Percentiles rank a stretch among this genome's conserved stretches.
Evolutionary conservation across 352 stramenopile genomes (phyloP).

Genomic region (Pythium oligandrum): DNA sequence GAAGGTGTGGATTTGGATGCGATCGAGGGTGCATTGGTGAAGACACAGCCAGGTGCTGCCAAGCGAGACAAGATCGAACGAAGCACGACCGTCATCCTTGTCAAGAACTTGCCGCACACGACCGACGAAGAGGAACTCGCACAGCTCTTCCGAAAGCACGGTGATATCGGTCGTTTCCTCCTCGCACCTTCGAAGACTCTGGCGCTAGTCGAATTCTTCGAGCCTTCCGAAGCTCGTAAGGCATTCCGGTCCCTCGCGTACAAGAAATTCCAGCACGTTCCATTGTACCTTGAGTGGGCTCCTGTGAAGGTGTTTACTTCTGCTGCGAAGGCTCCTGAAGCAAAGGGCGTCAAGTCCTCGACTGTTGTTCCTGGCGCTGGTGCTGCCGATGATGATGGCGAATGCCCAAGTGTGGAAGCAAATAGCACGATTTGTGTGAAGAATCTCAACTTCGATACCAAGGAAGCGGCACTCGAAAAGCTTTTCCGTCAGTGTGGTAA

Average conservation of each 20-base stretch:
- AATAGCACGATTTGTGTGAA: constrained; percentile 96
- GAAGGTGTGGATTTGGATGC: constrained; percentile 93
- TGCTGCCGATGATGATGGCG: constrained; percentile 43
- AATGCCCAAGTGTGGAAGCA: constrained; percentile 29
- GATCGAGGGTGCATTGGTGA: constrained; percentile 84
- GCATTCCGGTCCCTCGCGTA: constrained; percentile 98
- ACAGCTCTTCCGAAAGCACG: constrained; percentile 93
- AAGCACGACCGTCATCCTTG: constrained; percentile 93
- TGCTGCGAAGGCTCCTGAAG: constrained; percentile 14
- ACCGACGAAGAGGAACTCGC: constrained; percentile 92
- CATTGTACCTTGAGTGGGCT: constrained; percentile 98
- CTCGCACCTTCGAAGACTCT: constrained; percentile 93
- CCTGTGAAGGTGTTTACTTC: constrained; percentile 82
- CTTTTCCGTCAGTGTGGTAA: constrained; percentile 65
- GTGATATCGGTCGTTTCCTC: constrained; percentile 85
- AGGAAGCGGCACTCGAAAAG: constrained; percentile 80
- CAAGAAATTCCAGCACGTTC: constrained; percentile 97
- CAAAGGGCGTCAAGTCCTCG: constrained; percentile 46
- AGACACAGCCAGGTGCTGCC: constrained; percentile 29
- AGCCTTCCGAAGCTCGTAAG: constrained; percentile 92
- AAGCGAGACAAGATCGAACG: constrained; percentile 76
- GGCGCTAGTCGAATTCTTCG: constrained; percentile 94
- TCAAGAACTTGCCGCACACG: constrained; percentile 98
- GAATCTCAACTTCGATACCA: constrained; percentile 98
- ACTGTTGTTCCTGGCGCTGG: constrained; percentile 46